Evolutionary conservation across 768 basidiomycete genomes (phyloP).

Genomic region (Termitomyces sp.): DNA sequence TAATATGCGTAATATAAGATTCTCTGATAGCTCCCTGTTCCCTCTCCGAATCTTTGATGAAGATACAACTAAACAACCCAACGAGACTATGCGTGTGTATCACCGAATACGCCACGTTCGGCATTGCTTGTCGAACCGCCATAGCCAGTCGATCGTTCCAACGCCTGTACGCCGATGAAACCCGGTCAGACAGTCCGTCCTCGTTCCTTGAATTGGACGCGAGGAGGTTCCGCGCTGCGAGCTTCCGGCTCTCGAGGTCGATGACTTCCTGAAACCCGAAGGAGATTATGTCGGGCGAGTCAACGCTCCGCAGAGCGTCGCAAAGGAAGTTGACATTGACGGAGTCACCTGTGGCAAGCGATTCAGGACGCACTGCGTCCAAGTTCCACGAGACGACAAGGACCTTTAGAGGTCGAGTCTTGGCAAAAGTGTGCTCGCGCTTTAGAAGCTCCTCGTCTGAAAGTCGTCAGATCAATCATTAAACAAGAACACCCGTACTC

Average conservation of each 20-base stretch:
- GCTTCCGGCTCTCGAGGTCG: conserved; percentile 88
- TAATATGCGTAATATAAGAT: conserved; percentile 74
- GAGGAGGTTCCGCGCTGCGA: conserved; percentile 87
- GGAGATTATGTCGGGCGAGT: conserved; percentile 80
- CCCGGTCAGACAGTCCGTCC: conserved; percentile 68
- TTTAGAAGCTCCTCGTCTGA: conserved; percentile 73
- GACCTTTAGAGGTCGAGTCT: conserved; percentile 70
- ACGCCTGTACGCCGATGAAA: conserved; percentile 79
- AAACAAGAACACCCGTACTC: conserved; percentile 23
- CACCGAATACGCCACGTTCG: conserved; percentile 72
- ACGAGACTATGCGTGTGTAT: conserved; percentile 85
- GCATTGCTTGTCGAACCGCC: conserved; percentile 70
- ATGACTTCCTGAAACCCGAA: conserved; percentile 98
- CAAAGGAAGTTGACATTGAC: conserved; percentile 80
- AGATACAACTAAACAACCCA: conserved; percentile 76
- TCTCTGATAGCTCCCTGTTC: conserved; percentile 46
- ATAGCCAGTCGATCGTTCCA: conserved; percentile 81
- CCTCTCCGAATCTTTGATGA: conserved; percentile 67
- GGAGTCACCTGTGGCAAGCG: conserved; percentile 50
- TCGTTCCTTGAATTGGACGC: conserved; percentile 62
- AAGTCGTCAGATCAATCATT: background rate
- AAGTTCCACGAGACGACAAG: conserved; percentile 92
- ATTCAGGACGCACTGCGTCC: conserved; percentile 80
- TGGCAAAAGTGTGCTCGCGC: conserved; percentile 72
- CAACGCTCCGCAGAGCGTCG: conserved; percentile 67